A percentile compares a stretch with the other conserved stretches of the same genome.
phyloP scores from a whole-genome alignment of 805 yeast species.

The Suhomyces kilbournensis region DNA sequence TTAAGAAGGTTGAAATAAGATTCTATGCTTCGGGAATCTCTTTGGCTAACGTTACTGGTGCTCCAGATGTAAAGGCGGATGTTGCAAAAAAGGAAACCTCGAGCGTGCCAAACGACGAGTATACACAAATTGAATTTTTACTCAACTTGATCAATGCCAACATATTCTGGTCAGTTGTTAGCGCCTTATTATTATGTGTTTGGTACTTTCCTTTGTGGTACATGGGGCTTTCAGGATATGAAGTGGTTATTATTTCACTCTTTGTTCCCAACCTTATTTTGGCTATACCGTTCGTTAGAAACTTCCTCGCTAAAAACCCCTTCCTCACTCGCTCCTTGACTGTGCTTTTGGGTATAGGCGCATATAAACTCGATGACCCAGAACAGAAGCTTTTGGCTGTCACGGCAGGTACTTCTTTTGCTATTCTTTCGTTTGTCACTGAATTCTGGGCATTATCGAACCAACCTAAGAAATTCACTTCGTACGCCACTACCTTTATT shows the following conservation, averaged over 20 bases:
- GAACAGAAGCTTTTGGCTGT: slow-evolving; percentile 62
- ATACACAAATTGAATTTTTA: slow-evolving; percentile 33
- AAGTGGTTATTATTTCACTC: slow-evolving; percentile 56
- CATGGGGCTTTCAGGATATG: slow-evolving; percentile 97
- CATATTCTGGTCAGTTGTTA: slow-evolving; percentile 79
- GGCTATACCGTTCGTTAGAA: slow-evolving; percentile 36
- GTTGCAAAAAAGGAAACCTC: background rate
- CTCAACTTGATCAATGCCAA: slow-evolving; percentile 60
- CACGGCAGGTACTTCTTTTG: slow-evolving; percentile 65
- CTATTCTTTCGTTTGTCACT: slow-evolving; percentile 54
- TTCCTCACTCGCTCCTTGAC: slow-evolving; percentile 53
- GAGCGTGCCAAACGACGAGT: slow-evolving; percentile 25
- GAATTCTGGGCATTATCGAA: slow-evolving; percentile 42
- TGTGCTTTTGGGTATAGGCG: slow-evolving; percentile 68
- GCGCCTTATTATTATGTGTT: slow-evolving; percentile 79
- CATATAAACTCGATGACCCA: slow-evolving; percentile 68
- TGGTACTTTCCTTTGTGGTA: slow-evolving; percentile 99
- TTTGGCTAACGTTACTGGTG: slow-evolving; percentile 8
- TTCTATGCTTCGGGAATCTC: slow-evolving; percentile 26
- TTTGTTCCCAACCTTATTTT: slow-evolving; percentile 59
- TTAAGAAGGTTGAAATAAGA: slow-evolving; percentile 55
- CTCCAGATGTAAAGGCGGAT: background rate
- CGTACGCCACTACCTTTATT: slow-evolving; percentile 55
- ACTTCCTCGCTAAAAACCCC: slow-evolving; percentile 43
- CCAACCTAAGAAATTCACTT: slow-evolving; percentile 32